Conservation (phyloP, 1,284 basidiomycete species). For the Pascua sp. region DNA sequence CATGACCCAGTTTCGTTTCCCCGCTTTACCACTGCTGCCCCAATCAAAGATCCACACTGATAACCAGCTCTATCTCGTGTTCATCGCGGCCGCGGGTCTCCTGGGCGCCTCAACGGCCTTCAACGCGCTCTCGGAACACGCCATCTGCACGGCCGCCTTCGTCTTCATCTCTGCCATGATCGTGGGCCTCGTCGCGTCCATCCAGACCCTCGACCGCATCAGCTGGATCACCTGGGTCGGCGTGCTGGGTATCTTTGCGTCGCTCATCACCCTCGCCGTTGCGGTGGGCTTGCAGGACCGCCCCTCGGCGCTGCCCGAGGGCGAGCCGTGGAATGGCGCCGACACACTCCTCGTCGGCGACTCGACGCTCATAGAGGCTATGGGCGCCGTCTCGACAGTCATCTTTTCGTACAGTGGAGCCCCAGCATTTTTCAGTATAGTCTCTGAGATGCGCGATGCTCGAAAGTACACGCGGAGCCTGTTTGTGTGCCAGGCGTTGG, state of each 20-base stretch:
- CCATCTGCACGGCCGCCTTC: constrained; percentile 35
- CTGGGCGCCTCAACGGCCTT: constrained; percentile 28
- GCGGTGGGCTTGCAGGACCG: constrained; percentile 40
- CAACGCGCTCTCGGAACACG: constrained; percentile 35
- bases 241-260: constrained; percentile 22
- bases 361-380: constrained; percentile 28
- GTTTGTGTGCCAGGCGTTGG: constrained; percentile 27
- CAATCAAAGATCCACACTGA: constrained; percentile 4
- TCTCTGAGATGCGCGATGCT: constrained; percentile 42
- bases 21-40: too few species aligned
- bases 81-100: constrained; percentile 26
- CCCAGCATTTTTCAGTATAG: constrained; percentile 34
- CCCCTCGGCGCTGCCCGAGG: constrained; percentile 37
- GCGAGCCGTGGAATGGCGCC: constrained; percentile 30
- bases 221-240: constrained; percentile 41
- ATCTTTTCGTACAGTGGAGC: constrained; percentile 35
- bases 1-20: too few species aligned
- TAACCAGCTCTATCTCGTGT: constrained; percentile 12
- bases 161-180: constrained; percentile 29
- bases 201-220: constrained; percentile 36
- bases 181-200: constrained; percentile 28
- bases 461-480: constrained; percentile 27
- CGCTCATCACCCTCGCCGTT: constrained; percentile 37
- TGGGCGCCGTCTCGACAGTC: constrained; percentile 33
- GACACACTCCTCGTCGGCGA: constrained; percentile 21